Conservation (phyloP, 768 basidiomycete species). For the Tricholoma matsutake region DNA sequence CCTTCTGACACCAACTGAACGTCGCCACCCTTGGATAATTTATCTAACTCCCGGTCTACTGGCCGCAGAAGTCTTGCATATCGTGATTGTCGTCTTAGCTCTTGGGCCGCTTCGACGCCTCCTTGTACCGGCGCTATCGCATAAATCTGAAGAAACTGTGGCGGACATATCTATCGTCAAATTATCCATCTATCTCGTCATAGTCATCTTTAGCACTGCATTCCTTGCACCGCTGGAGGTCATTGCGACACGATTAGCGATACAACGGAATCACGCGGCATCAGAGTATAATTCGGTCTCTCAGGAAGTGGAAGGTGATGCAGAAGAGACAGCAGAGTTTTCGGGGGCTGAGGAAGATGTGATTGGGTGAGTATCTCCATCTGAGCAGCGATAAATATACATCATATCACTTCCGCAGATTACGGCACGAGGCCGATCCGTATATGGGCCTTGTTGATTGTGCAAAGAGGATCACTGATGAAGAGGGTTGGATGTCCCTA, state of each 20-base stretch:
- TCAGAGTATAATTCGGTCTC: constrained; percentile 71
- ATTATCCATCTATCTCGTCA: constrained; percentile 51
- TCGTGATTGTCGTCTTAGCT: constrained; percentile 43
- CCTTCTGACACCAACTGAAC: constrained; percentile 79
- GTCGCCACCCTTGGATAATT: constrained; percentile 72
- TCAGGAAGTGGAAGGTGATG: constrained; percentile 69
- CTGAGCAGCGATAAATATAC: not conserved
- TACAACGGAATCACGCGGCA: constrained; percentile 81
- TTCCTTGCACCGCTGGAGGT: constrained; percentile 79
- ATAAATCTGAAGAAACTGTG: constrained; percentile 26
- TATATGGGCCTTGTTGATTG: constrained; percentile 76
- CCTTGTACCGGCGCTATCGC: constrained; percentile 39
- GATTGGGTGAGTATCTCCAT: constrained; percentile 56
- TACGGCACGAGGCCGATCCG: constrained; percentile 77
- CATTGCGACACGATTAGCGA: constrained; percentile 71
- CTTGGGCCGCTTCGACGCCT: constrained; percentile 46
- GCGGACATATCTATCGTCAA: constrained; percentile 47
- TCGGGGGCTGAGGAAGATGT: constrained; percentile 77
- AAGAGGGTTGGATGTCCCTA: constrained; percentile 72
- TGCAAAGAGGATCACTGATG: constrained; percentile 68
- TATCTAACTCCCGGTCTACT: constrained; percentile 78
- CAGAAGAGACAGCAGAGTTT: constrained; percentile 58
- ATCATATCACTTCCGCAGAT: constrained; percentile 33
- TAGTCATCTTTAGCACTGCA: constrained; percentile 53
- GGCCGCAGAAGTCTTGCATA: constrained; percentile 51